phyloP scores from a whole-genome alignment of 1,284 basidiomycete species.

The Moniliophthora roreri region DNA sequence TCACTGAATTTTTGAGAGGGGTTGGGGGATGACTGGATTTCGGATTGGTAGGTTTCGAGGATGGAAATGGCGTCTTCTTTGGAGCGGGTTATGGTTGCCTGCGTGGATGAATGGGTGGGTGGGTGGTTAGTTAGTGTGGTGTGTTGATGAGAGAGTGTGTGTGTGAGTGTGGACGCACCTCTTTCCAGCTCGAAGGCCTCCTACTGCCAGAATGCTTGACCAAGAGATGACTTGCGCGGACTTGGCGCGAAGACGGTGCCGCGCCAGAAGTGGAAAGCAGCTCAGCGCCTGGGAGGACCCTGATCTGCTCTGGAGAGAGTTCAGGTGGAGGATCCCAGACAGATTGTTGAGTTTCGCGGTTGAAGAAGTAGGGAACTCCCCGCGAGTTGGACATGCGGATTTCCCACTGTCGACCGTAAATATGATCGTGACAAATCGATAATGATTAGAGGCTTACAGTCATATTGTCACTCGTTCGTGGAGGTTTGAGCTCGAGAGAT shows the following conservation, averaged over 20 bases:
- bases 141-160: too few relatives aligned
- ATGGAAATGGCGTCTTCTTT: constrained; percentile 87
- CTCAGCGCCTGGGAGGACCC: constrained; percentile 69
- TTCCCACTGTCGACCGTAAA: constrained; percentile 67
- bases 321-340: constrained; percentile 81
- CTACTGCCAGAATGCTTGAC: constrained; percentile 91
- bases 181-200: constrained; percentile 90
- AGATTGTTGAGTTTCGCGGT: constrained; percentile 69
- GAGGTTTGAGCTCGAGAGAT: too few relatives aligned
- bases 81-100: constrained; percentile 86
- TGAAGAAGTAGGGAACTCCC: constrained; percentile 88
- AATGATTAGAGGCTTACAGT: too few relatives aligned
- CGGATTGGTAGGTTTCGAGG: constrained; percentile 60
- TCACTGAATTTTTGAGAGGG: constrained; percentile 80
- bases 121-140: too few relatives aligned
- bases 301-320: constrained; percentile 63
- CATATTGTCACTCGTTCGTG: too few relatives aligned
- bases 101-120: too few relatives aligned
- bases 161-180: too few relatives aligned
- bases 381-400: constrained; percentile 82
- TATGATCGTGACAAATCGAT: too few relatives aligned
- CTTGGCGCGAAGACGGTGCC: constrained; percentile 48
- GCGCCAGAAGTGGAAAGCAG: constrained; percentile 38
- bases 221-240: constrained; percentile 92
- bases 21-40: constrained; percentile 60